Base-by-base conservation (phyloP, 345 rosid genomes). In the Anacardium occidentale region DNA sequence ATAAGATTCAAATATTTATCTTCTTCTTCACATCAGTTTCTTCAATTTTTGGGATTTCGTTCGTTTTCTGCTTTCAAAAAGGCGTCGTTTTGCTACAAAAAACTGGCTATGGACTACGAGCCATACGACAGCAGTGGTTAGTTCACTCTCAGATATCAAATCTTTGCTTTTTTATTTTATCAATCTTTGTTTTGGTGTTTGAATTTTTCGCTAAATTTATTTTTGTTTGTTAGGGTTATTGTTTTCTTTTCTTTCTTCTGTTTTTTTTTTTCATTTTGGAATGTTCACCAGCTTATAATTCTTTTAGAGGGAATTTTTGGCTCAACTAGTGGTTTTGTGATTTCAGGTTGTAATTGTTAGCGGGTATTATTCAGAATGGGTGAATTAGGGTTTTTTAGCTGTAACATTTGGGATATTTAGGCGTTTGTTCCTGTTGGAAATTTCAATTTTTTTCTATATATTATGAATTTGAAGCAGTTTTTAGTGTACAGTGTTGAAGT, bases 91-190 rank as follows among this genome's bases (percentile, higher is more conserved):
- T 47, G 14, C 40, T 54, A 3, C 13, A 67, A 74, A 67, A 74
- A 72, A 71, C 80, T 77, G 83, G 82, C 82, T 62, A 90, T 90
- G 93, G 90, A 90, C 68, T 88, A 81, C 86, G 89, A 88, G 64
- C 79, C 96, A 9, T 86, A 74, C 54, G 96, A 88, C 75, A 90
- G 91, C 85, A 90, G 93, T 68, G 93, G 96, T 88, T 62, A 84
- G 93, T 88, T 81, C 69, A 42, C 69, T 69, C 40, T 51, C 61
- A 47, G 63, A 42, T 18, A 79, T 73, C 72, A 22, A 22, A 21
- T 56, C 42, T 66, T 65, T 67, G 8, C 26, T 52, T 25, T 79
- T 26, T 63, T 69, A 17, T 13, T 7, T 5, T 18, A 18, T 1
- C 50, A 45, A 47, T 42, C 64, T 53, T 25, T 34, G 18, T 53